A percentile compares a stretch with the other conserved stretches of the same genome.
These are phyloP conservation scores for Trichoderma sp. DNA, from an alignment of 2,329 filamentous ascomycete genomes.

Conservation along the genomic window DNA sequence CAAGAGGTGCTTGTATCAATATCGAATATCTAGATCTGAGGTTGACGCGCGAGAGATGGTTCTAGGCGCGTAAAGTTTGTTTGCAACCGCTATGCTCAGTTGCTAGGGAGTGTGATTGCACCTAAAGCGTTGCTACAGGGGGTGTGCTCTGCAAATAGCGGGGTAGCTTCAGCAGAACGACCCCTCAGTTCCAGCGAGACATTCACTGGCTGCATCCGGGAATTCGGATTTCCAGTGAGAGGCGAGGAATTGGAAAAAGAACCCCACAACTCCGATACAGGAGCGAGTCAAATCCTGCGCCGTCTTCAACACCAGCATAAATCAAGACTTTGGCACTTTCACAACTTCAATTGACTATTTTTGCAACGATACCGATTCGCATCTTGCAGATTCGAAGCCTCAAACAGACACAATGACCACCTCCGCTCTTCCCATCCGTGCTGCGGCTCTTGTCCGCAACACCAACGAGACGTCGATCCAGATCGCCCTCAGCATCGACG, in stretches of 20 bases:
- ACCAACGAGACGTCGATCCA: slow-evolving; percentile 99
- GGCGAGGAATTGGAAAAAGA: not conserved
- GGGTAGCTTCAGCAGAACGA: slow-evolving; percentile 32
- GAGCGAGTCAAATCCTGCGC: slow-evolving; percentile 12
- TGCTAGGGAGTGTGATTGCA: slow-evolving; percentile 21
- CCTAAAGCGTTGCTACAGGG: slow-evolving; percentile 26
- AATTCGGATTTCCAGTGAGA: not conserved
- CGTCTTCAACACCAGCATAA: not conserved
- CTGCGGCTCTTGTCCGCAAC: slow-evolving; percentile 75
- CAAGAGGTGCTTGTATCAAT: not conserved
- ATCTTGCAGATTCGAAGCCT: not conserved
- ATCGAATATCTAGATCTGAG: not conserved
- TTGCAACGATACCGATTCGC: not conserved
- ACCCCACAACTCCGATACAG: slow-evolving; percentile 19
- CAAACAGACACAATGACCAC: not conserved
- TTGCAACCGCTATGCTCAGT: not conserved
- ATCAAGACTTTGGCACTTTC: not conserved
- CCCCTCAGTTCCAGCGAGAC: slow-evolving; percentile 8
- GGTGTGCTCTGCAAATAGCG: slow-evolving; percentile 32
- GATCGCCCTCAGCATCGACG: slow-evolving; percentile 89
- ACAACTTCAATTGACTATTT: not conserved
- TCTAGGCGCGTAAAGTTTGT: slow-evolving; percentile 6
- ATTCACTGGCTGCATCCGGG: not conserved
- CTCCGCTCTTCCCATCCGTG: not conserved
- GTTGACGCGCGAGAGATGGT: not conserved